These are phyloP conservation scores for Plasmodium gonderi DNA, from an alignment of 169 alveolate species.

Conservation along the genomic window DNA sequence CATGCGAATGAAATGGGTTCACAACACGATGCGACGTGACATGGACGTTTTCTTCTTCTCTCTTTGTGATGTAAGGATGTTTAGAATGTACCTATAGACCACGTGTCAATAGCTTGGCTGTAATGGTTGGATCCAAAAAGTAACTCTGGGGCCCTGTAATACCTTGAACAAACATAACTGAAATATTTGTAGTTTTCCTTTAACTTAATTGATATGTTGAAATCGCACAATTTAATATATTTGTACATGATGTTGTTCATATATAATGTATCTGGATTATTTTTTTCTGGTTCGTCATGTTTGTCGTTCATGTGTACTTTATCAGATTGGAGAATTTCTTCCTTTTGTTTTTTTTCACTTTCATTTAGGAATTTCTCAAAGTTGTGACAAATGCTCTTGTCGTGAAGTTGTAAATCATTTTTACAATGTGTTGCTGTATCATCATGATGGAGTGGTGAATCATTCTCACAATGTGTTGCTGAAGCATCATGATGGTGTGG, in stretches of 20 bases:
- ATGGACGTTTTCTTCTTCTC: too few relatives aligned
- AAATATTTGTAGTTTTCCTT: constrained; percentile 62
- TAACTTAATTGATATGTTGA: constrained; percentile 39
- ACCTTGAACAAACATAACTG: constrained; percentile 97
- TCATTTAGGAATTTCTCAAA: too few relatives aligned
- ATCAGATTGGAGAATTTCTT: too few relatives aligned
- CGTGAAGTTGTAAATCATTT: too few relatives aligned
- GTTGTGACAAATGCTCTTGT: too few relatives aligned
- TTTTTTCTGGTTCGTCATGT: background rate
- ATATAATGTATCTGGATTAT: background rate
- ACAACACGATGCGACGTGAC: too few relatives aligned
- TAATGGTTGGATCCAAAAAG: constrained; percentile 98
- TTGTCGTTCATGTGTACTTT: background rate
- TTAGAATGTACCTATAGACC: constrained; percentile 98
- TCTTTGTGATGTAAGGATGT: too few relatives aligned
- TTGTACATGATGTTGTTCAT: constrained; percentile 42
- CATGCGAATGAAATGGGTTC: too few relatives aligned
- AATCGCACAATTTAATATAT: constrained; percentile 56
- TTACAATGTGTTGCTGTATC: background rate
- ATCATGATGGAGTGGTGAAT: background rate
- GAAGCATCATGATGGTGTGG: too few relatives aligned
- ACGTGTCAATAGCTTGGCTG: constrained; percentile 96
- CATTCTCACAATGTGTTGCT: too few relatives aligned
- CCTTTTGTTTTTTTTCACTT: too few relatives aligned
- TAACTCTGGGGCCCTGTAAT: constrained; percentile 99